phyloP scores from a whole-genome alignment of 176 grass and related monocot species.

The Avena atlantica region DNA sequence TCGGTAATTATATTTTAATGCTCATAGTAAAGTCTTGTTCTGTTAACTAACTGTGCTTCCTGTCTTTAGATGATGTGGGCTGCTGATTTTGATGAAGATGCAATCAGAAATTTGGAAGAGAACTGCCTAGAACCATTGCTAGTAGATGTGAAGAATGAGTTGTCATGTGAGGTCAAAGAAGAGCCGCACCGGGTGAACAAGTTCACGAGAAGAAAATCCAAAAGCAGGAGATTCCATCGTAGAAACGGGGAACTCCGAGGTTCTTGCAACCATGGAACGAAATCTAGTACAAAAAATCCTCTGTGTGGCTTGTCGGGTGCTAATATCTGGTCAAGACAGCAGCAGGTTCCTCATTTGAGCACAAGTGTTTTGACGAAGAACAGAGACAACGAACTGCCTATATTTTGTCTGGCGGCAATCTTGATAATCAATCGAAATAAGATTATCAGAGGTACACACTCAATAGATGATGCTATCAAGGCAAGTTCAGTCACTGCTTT shows the following conservation, averaged over 20 bases:
- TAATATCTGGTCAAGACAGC: constrained; percentile 82
- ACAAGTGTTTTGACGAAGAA: constrained; percentile 46
- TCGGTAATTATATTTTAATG: constrained; percentile 6
- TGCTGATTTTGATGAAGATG: constrained; percentile 97
- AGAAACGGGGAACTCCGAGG: constrained; percentile 63
- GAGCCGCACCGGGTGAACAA: constrained; percentile 46
- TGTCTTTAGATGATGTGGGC: constrained; percentile 98
- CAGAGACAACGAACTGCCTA: constrained; percentile 77
- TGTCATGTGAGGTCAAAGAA: constrained; percentile 59
- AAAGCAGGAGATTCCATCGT: constrained; percentile 48
- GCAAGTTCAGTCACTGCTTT: constrained; percentile 50
- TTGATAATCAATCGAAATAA: constrained; percentile 86
- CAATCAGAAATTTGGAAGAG: constrained; percentile 62
- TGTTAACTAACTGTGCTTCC: constrained; percentile 19
- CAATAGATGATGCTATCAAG: constrained; percentile 96
- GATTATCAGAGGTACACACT: constrained; percentile 89
- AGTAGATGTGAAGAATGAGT: constrained; percentile 54
- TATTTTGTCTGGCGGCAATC: constrained; percentile 96
- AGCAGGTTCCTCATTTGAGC: constrained; percentile 44
- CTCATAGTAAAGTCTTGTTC: constrained; percentile 18
- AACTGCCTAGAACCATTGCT: constrained; percentile 80
- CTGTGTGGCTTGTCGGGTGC: constrained; percentile 85
- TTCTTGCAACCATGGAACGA: constrained; percentile 54
- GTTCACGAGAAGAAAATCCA: constrained; percentile 65
- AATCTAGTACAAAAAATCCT: constrained; percentile 61